These are phyloP conservation scores for Lolium rigidum DNA, from an alignment of 176 grass and related monocot species.

Conservation along the genomic window DNA sequence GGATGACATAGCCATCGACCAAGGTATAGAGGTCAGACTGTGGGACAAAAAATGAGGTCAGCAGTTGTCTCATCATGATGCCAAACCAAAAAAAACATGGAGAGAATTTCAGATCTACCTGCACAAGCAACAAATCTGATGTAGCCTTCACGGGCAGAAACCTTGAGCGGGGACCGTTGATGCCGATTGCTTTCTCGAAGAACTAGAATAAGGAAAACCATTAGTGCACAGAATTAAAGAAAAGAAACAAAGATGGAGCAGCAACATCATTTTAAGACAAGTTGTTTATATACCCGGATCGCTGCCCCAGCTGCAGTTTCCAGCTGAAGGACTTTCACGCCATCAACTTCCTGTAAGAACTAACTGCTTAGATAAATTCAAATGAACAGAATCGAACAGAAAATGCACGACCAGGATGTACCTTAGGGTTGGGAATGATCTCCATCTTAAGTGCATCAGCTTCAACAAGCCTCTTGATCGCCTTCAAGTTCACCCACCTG, in stretches of 20 bases:
- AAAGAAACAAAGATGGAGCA: not conserved
- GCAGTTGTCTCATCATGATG: not conserved
- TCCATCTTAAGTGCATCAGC: conserved; percentile 99
- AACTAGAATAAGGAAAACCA: conserved; percentile 57
- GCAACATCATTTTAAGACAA: not conserved
- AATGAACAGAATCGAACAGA: not conserved
- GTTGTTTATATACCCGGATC: conserved; percentile 69
- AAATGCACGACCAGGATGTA: conserved; percentile 16
- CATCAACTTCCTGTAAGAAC: conserved; percentile 85
- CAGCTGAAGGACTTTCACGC: conserved; percentile 88
- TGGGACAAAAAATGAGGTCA: conserved; percentile 36
- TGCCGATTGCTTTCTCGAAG: conserved; percentile 90
- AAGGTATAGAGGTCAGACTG: conserved; percentile 99
- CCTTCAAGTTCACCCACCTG: conserved; percentile 99
- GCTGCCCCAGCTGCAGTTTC: conserved; percentile 98
- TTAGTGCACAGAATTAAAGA: conserved; percentile 14
- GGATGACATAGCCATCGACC: conserved; percentile 93
- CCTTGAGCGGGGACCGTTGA: conserved; percentile 82
- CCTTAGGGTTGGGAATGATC: conserved; percentile 99
- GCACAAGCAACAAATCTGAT: conserved; percentile 96
- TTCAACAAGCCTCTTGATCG: conserved; percentile 97
- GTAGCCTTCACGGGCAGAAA: conserved; percentile 99
- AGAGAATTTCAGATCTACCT: conserved; percentile 58
- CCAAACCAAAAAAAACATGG: conserved; percentile 22
- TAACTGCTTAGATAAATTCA: conserved; percentile 42